phyloP scores from a whole-genome alignment of 495 filamentous ascomycete genomes.

The Daldinia vernicosa region DNA sequence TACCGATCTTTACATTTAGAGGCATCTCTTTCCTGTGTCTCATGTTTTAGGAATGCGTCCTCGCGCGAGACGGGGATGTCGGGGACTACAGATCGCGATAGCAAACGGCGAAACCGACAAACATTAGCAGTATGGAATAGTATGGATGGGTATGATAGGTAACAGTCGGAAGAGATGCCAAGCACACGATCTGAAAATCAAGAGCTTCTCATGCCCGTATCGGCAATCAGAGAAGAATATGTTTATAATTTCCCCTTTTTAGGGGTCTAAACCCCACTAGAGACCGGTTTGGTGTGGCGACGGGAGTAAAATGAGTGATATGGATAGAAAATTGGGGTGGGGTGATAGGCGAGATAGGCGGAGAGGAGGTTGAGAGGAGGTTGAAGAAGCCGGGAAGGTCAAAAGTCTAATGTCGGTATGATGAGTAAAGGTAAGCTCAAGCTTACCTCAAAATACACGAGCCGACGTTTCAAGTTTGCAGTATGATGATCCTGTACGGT shows the following conservation, averaged over 20 bases:
- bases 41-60: slow-evolving; percentile 1
- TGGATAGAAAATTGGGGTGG: not conserved
- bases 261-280: slow-evolving; percentile 4
- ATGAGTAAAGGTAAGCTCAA: not conserved
- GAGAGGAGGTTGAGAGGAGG: slow-evolving; percentile 6
- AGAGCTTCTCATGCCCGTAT: slow-evolving; percentile 37
- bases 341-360: not conserved
- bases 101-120: slow-evolving; percentile 19
- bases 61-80: slow-evolving; percentile 22
- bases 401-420: slow-evolving; percentile 4
- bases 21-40: slow-evolving; percentile 12
- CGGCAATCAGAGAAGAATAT: slow-evolving; percentile 27
- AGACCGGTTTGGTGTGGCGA: slow-evolving; percentile 28
- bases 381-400: slow-evolving; percentile 11
- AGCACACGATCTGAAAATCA: slow-evolving; percentile 26
- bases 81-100: slow-evolving; percentile 22
- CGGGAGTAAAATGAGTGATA: slow-evolving; percentile 7
- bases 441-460: not conserved
- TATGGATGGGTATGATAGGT: not conserved
- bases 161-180: slow-evolving; percentile 32
- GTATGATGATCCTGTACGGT: not conserved
- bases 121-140: not conserved
- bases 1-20: slow-evolving; percentile 15
- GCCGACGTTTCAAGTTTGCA: slow-evolving; percentile 2
- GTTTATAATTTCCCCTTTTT: slow-evolving; percentile 6